Conservation (phyloP, 306 rosid species). For the Lupinus albus region DNA sequence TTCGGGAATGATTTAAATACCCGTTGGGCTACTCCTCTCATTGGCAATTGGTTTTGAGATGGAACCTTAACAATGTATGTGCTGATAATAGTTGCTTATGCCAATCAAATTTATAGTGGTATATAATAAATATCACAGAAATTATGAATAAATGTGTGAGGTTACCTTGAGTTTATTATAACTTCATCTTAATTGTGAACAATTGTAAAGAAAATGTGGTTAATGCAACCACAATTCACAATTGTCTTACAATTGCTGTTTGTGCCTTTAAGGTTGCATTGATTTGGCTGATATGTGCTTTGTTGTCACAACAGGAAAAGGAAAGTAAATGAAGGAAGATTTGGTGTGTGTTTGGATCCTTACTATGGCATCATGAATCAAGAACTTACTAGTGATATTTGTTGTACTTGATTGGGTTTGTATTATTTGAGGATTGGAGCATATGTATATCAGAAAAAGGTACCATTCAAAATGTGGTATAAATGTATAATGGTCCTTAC, state of each 20-base stretch:
- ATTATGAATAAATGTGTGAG: too few relatives aligned
- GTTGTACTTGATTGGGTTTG: not conserved
- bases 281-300: conserved; percentile 7
- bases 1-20: too few relatives aligned
- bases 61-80: not conserved
- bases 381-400: conserved; percentile 2
- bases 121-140: too few relatives aligned
- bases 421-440: not conserved
- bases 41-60: too few relatives aligned
- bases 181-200: too few relatives aligned
- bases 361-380: conserved; percentile 4
- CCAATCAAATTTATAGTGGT: conserved; percentile 7
- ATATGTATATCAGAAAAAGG: not conserved
- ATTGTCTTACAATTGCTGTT: not conserved
- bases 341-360: too few relatives aligned
- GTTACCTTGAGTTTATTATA: too few relatives aligned
- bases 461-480: conserved; percentile 1
- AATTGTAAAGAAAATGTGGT: too few relatives aligned
- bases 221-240: too few relatives aligned
- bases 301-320: not conserved
- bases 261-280: not conserved
- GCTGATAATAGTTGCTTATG: not conserved
- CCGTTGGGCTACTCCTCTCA: too few relatives aligned
- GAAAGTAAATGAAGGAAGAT: too few relatives aligned
- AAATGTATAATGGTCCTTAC: too few relatives aligned